phyloP scores from a whole-genome alignment of 257 asterid genomes.

The Gentiana dahurica region DNA sequence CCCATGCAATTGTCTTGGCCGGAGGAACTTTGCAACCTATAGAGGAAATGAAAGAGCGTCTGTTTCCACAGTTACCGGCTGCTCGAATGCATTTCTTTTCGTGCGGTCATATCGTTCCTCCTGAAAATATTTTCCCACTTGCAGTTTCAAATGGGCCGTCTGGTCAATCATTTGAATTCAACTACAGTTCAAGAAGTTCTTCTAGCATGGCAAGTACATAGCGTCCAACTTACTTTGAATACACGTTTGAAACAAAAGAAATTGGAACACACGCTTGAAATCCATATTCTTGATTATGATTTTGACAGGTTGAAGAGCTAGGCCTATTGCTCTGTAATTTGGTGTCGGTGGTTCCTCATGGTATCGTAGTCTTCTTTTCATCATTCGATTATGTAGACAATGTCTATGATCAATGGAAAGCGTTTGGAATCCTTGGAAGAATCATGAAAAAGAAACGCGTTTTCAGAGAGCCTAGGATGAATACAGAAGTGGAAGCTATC shows the following conservation, averaged over 20 bases:
- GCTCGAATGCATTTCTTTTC: constrained; percentile 65
- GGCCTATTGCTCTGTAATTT: constrained; percentile 80
- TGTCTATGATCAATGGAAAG: constrained; percentile 75
- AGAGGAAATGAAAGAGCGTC: constrained; percentile 90
- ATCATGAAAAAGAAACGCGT: constrained; percentile 61
- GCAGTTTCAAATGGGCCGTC: constrained; percentile 88
- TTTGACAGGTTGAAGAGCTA: constrained; percentile 69
- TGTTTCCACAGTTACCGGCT: constrained; percentile 55
- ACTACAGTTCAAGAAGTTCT: constrained; percentile 69
- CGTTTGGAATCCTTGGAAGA: constrained; percentile 67
- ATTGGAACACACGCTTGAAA: constrained; percentile 1
- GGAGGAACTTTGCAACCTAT: constrained; percentile 97
- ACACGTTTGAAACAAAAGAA: too few relatives aligned
- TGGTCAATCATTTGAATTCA: constrained; percentile 65
- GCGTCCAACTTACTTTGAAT: constrained; percentile 4
- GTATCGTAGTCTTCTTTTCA: constrained; percentile 85
- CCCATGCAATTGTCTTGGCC: constrained; percentile 84
- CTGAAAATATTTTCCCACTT: constrained; percentile 74
- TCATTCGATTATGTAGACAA: constrained; percentile 77
- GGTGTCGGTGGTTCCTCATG: constrained; percentile 75
- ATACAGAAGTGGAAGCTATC: constrained; percentile 63
- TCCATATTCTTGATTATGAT: constrained; percentile 2
- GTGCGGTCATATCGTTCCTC: constrained; percentile 81
- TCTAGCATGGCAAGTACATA: constrained; percentile 52
- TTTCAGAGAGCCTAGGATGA: constrained; percentile 89